These are phyloP conservation scores for Colletotrichum limetticola DNA, from an alignment of 2,329 filamentous ascomycete genomes.

Conservation along the genomic window DNA sequence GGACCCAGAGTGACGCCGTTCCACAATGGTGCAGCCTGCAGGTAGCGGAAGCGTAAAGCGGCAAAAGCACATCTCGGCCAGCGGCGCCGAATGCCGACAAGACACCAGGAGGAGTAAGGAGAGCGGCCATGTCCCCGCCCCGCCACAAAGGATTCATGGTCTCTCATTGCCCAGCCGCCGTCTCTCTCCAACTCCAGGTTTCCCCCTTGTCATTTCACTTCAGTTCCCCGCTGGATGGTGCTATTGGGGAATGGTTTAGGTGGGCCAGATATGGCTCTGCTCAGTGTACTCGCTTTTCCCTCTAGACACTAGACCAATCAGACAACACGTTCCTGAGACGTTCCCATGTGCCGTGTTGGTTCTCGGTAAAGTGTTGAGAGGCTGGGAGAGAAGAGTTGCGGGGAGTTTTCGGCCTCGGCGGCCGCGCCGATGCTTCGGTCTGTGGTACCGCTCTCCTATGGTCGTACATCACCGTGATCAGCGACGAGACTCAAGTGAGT, in stretches of 20 bases:
- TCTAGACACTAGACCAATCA: not conserved
- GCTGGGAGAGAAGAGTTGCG: not conserved
- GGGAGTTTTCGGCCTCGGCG: constrained; percentile 17
- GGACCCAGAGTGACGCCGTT: not conserved
- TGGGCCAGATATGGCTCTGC: not conserved
- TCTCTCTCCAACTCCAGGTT: not conserved
- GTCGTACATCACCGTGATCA: not conserved
- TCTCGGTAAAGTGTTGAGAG: constrained; percentile 10
- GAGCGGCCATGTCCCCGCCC: not conserved
- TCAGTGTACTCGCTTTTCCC: not conserved
- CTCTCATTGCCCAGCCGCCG: not conserved
- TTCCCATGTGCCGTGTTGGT: not conserved
- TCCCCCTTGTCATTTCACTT: not conserved
- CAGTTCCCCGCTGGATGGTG: not conserved
- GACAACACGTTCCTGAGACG: not conserved
- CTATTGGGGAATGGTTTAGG: not conserved
- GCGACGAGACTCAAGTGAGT: not conserved
- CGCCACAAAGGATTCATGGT: not conserved
- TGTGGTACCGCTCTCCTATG: not conserved
- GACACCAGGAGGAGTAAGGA: too few species aligned
- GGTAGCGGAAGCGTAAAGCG: not conserved
- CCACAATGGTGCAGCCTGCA: not conserved
- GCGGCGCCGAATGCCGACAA: constrained; percentile 24
- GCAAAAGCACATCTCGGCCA: not conserved
- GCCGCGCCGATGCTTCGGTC: constrained; percentile 11